Conservation (phyloP, 75 land plant genomes). For the Pseudotsuga menziesii region DNA sequence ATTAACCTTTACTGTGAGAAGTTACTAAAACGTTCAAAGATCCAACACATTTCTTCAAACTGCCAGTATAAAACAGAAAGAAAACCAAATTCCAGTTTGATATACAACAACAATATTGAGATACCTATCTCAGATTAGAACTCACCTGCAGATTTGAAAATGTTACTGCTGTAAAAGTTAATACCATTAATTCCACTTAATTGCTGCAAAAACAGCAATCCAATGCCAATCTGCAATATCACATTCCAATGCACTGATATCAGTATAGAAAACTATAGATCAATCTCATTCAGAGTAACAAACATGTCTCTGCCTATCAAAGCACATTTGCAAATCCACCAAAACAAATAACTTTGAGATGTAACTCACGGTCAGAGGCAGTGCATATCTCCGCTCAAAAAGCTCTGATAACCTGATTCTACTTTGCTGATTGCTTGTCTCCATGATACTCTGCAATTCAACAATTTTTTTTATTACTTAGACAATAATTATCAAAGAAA, state of each 20-base stretch:
- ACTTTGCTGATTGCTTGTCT: conserved; percentile 1
- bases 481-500: background rate
- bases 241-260: background rate
- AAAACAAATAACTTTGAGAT: background rate
- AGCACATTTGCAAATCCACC: too few relatives aligned
- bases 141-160: conserved; percentile 86
- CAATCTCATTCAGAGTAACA: background rate
- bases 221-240: conserved; percentile 68
- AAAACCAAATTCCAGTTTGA: background rate
- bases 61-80: background rate
- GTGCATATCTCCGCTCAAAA: conserved; percentile 8
- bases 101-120: background rate
- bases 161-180: conserved; percentile 76
- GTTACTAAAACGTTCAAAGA: background rate
- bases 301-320: background rate
- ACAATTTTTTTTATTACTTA: background rate
- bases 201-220: conserved; percentile 77
- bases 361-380: conserved; percentile 3
- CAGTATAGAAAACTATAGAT: background rate
- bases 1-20: background rate
- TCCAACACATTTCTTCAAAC: background rate
- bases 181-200: conserved; percentile 83
- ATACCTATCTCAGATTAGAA: background rate
- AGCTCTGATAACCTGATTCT: background rate
- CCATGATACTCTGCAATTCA: background rate